Evolutionary conservation across 495 filamentous ascomycete species (phyloP).

Genomic region (Neurospora pannonica): DNA sequence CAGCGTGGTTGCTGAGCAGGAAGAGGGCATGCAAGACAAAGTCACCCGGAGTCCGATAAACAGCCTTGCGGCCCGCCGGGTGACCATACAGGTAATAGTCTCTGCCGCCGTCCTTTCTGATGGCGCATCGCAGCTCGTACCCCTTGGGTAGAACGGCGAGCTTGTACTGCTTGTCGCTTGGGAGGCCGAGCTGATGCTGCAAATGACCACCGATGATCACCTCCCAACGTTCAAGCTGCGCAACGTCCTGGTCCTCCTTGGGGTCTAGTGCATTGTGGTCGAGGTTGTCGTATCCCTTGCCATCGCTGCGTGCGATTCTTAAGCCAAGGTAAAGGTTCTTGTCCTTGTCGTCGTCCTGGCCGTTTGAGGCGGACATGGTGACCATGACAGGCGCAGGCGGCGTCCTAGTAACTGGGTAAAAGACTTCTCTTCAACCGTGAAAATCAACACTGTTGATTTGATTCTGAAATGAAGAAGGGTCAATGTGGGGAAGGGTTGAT

Average conservation of each 20-base stretch:
- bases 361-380: not conserved
- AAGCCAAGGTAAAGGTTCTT: slow-evolving; percentile 18
- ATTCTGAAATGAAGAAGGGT: not conserved
- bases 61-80: slow-evolving; percentile 22
- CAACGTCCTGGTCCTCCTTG: slow-evolving; percentile 16
- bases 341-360: not conserved
- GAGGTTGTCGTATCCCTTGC: slow-evolving; percentile 13
- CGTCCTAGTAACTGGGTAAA: not conserved
- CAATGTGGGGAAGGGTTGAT: not conserved
- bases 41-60: slow-evolving; percentile 31
- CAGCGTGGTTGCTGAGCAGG: slow-evolving; percentile 23
- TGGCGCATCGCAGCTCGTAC: slow-evolving; percentile 22
- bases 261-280: slow-evolving; percentile 14
- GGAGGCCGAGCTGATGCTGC: slow-evolving; percentile 12
- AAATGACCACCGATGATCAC: slow-evolving; percentile 24
- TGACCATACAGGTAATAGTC: slow-evolving; percentile 37
- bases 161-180: slow-evolving; percentile 19
- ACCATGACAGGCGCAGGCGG: not conserved
- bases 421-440: not conserved
- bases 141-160: slow-evolving; percentile 22
- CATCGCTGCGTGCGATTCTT: slow-evolving; percentile 21
- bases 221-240: slow-evolving; percentile 23
- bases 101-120: slow-evolving; percentile 14
- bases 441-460: not conserved
- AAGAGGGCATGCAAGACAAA: slow-evolving; percentile 34